Evolutionary conservation across 139 green algal genomes (phyloP), one percentile per base, ranked within the genome.

Genomic region (Pedinophyceae sp.): DNA sequence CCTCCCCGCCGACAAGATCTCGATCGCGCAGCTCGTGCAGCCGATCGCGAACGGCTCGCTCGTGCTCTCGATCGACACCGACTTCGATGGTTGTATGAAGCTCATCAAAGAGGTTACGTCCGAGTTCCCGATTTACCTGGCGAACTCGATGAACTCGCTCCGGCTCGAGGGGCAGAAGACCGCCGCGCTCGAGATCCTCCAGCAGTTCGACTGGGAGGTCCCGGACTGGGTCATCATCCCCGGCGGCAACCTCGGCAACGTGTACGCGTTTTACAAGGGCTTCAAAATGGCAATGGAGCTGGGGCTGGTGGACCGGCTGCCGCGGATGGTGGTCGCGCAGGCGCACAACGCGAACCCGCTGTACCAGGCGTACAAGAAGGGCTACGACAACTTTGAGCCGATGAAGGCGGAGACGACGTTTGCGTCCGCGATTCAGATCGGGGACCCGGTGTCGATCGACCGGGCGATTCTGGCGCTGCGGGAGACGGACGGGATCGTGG

Each of bases 251-350:
- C 77, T 99, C 27, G 92, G 92, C 63, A 99, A 99, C 82, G 82
- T 99, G 48, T 99, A 98, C 67, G 92, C 92, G 15, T 99, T 99
- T 64, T 97, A 97, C 85, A 99, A 99, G 76, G 83, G 83, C 30
- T 93, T 93, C 67, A 71, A 83, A 54, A 84, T 90, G 83, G 68
- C 62, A 53, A 76, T 72, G 60, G 91, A 99, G 25, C 76, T 99
- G 52, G 92, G 92, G 27, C 70, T 99, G 27, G 72, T 85, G 13
- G 76, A 95, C 67, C 57, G 66, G 16, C 77, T 99, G 46, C 92
- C 92, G 2, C 76, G 91, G n/a, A 69, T 99, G 55, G 92, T 97
- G 23, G 78, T 74, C 30, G 80, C 82, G 18, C 75, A 95, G 72
- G 89, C 91, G 19, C 55, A 73, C 15, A 97, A 97, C 62, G 91